Conservation (phyloP, 345 rosid genomes). For the Kernera saxatilis region DNA sequence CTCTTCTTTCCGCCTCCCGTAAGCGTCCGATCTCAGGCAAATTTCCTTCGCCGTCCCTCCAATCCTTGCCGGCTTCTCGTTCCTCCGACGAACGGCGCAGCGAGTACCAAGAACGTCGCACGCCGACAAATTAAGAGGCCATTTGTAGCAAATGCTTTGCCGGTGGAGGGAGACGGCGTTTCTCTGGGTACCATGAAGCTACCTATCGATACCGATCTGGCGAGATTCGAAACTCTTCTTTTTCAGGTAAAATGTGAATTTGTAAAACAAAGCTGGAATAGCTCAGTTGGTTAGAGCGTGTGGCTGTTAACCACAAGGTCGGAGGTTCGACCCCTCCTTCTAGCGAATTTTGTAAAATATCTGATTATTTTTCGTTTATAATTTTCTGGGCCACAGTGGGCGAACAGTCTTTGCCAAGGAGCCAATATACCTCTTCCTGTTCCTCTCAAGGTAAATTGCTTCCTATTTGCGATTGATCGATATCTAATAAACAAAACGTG, state of each 20-base stretch:
- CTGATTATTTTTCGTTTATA: background rate
- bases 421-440: conserved; percentile 79
- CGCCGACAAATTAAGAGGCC: conserved; percentile 28
- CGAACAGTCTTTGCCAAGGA: conserved; percentile 88
- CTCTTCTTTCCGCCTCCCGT: background rate
- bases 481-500: background rate
- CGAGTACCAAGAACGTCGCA: background rate
- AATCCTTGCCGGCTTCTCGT: background rate
- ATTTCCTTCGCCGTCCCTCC: background rate
- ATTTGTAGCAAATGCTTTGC: conserved; percentile 17
- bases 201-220: conserved; percentile 56
- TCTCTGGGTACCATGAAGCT: conserved; percentile 82
- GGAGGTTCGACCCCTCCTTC: conserved; percentile 77
- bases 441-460: conserved; percentile 63
- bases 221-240: conserved; percentile 57
- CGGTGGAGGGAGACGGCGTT: conserved; percentile 51
- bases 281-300: conserved; percentile 88
- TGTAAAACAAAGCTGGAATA: conserved; percentile 40
- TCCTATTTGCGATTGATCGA: background rate
- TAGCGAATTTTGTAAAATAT: conserved; percentile 3
- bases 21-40: conserved; percentile 7
- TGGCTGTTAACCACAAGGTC: conserved; percentile 85
- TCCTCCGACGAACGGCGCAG: background rate
- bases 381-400: conserved; percentile 59
- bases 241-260: conserved; percentile 47